A percentile compares a stretch with the other conserved stretches of the same genome.
phyloP scores from a whole-genome alignment of 2,329 filamentous ascomycete species.

The Penicillium sumatraense region DNA sequence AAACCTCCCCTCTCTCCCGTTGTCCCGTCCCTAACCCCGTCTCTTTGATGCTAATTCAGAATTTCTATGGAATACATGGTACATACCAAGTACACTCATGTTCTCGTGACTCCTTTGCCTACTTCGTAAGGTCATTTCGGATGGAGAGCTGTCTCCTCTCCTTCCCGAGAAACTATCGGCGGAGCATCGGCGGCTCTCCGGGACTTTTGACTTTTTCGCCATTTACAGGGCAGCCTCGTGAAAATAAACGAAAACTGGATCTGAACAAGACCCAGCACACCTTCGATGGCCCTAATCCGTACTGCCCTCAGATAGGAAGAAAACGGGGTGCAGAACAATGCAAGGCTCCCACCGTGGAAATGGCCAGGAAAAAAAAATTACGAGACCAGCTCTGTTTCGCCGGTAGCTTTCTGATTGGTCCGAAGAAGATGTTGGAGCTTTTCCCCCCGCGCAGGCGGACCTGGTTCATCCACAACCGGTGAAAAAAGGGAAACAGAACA shows the following conservation, averaged over 20 bases:
- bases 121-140: not conserved
- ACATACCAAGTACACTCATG: no score
- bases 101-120: not conserved
- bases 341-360: conserved; percentile 37
- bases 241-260: conserved; percentile 14
- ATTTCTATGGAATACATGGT: no score
- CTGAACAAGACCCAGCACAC: not conserved
- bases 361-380: not conserved
- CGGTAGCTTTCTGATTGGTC: conserved; percentile 28
- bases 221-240: conserved; percentile 7
- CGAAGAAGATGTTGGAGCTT: not conserved
- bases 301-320: conserved; percentile 21
- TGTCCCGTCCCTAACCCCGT: not conserved
- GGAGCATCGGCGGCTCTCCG: conserved; percentile 28
- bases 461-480: conserved; percentile 31
- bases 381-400: conserved; percentile 9
- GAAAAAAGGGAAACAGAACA: conserved; percentile 23
- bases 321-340: conserved; percentile 27
- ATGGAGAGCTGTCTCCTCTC: not conserved
- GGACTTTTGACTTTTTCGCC: conserved; percentile 8
- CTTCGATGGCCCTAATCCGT: not conserved
- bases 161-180: not conserved
- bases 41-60: no score
- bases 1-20: not conserved
- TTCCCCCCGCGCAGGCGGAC: conserved; percentile 34